A percentile compares a stretch with the other conserved stretches of the same genome.
Conservation (phyloP, 2,329 filamentous ascomycete genomes). For the Nectriaceae sp. region DNA sequence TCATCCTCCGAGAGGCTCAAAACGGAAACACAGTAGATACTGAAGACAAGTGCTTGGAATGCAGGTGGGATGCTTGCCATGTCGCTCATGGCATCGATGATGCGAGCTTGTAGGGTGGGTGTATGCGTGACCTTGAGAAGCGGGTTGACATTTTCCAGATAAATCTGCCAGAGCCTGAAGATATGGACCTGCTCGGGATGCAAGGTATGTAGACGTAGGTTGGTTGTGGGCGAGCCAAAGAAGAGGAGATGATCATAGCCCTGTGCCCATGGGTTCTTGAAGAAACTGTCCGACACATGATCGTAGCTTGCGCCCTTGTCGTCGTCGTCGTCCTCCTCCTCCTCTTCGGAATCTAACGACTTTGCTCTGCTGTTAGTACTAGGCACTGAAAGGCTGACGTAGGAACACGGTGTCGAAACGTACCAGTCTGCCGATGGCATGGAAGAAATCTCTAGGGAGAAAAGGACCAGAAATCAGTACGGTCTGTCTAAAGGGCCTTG, state of each 20-base stretch:
- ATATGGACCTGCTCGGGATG: constrained; percentile 51
- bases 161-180: constrained; percentile 58
- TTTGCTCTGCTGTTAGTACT: neutral
- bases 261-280: constrained; percentile 50
- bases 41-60: constrained; percentile 59
- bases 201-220: constrained; percentile 47
- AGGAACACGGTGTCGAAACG: neutral
- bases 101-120: constrained; percentile 52
- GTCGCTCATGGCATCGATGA: constrained; percentile 52
- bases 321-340: neutral
- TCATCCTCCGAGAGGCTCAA: constrained; percentile 44
- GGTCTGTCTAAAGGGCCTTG: neutral
- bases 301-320: neutral
- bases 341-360: neutral
- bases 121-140: constrained; percentile 60
- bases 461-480: neutral
- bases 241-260: constrained; percentile 49
- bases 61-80: constrained; percentile 38
- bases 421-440: neutral
- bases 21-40: constrained; percentile 48
- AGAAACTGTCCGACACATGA: constrained; percentile 19
- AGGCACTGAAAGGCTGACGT: neutral
- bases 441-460: neutral
- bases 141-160: constrained; percentile 59
- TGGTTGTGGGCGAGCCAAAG: constrained; percentile 47